Percentiles rank a stretch among this genome's conserved stretches.
These are phyloP conservation scores for Capsella bursapastoris DNA, from an alignment of 345 rosid genomes.

Conservation along the genomic window DNA sequence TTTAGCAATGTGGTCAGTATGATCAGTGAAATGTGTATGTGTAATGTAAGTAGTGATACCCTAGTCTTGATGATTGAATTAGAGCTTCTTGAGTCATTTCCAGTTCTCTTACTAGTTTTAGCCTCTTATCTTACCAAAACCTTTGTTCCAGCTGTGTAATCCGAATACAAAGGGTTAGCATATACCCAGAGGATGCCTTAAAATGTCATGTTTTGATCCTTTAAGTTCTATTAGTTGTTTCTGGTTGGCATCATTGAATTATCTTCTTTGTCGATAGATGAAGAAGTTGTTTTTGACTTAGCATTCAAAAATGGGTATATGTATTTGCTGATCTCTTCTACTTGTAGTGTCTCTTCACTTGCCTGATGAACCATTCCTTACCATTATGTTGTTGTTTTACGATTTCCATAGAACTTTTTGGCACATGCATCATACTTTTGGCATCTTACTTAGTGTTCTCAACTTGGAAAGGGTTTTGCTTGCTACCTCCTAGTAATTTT, in stretches of 20 bases:
- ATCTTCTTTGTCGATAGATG: neutral
- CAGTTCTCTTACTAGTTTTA: neutral
- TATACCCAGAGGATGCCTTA: neutral
- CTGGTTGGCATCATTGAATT: neutral
- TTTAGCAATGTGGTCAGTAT: neutral
- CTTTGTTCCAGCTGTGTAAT: neutral
- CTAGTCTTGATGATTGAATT: neutral
- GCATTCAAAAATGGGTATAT: neutral
- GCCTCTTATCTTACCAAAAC: too few species aligned
- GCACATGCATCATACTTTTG: constrained; percentile 6
- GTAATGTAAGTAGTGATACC: neutral
- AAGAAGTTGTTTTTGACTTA: neutral
- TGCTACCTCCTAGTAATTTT: neutral
- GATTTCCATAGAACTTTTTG: neutral
- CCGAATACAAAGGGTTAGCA: neutral
- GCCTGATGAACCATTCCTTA: neutral
- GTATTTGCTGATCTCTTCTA: neutral
- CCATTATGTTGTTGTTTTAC: neutral
- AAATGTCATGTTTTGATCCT: too few species aligned
- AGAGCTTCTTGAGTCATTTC: neutral
- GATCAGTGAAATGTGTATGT: neutral
- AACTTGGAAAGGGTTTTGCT: neutral
- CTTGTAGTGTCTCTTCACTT: constrained; percentile 5
- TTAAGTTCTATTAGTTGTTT: too few species aligned
- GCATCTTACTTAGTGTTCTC: neutral